Evolutionary conservation across 768 basidiomycete genomes (phyloP).

Genomic region (Termitomyces sp.): DNA sequence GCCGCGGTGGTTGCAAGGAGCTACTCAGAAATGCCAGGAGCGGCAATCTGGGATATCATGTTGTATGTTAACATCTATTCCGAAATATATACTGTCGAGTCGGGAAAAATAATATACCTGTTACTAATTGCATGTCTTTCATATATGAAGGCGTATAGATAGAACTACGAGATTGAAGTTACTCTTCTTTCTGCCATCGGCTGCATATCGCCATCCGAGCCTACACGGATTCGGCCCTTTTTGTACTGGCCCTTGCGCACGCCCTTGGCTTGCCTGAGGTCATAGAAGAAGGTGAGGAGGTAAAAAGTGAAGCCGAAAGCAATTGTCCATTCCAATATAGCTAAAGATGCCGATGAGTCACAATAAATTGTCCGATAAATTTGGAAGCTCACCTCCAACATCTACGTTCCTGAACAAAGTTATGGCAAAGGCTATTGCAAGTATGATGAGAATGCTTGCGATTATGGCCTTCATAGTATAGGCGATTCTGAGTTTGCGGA

Average conservation of each 20-base stretch:
- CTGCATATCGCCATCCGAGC: background rate
- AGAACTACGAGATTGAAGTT: background rate
- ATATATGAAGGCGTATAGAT: background rate
- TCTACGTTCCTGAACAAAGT: slow-evolving; percentile 38
- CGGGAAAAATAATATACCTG: background rate
- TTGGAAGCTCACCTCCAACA: slow-evolving; percentile 40
- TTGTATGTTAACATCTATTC: background rate
- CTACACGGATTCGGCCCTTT: slow-evolving; percentile 20
- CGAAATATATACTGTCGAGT: background rate
- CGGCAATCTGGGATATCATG: background rate
- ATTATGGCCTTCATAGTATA: slow-evolving; percentile 63
- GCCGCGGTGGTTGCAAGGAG: background rate
- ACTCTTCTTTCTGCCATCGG: background rate
- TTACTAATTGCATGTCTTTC: no score
- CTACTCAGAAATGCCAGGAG: slow-evolving; percentile 11
- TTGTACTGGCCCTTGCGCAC: slow-evolving; percentile 42
- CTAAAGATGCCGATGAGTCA: slow-evolving; percentile 22
- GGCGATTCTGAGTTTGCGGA: slow-evolving; percentile 41
- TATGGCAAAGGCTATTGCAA: slow-evolving; percentile 61
- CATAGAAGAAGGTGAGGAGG: slow-evolving; percentile 66
- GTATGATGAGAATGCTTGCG: slow-evolving; percentile 48
- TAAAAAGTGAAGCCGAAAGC: slow-evolving; percentile 71
- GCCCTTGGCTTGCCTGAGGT: slow-evolving; percentile 59
- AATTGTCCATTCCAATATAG: slow-evolving; percentile 72
- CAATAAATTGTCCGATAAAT: background rate